Evolutionary conservation across 306 rosid genomes (phyloP).

Genomic region (Prunus fruticosa): DNA sequence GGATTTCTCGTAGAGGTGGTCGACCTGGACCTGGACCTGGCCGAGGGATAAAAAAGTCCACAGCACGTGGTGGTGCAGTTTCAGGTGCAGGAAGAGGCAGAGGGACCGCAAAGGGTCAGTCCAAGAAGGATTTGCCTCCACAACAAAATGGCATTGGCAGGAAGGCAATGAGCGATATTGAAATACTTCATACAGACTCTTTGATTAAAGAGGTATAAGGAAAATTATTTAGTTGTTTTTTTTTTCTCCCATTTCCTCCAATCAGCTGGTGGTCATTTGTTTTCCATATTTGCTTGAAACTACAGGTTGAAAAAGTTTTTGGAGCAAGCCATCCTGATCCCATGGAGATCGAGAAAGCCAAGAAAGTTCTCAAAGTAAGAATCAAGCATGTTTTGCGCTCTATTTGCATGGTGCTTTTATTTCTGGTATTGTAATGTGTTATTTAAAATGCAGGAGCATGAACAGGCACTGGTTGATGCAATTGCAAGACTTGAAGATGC

Average conservation of each 20-base stretch:
- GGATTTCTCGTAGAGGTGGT: constrained; percentile 46
- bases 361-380: constrained; percentile 72
- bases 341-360: constrained; percentile 69
- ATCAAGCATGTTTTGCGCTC: constrained; percentile 9
- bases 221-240: background rate
- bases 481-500: constrained; percentile 80
- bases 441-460: constrained; percentile 68
- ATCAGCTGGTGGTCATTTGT: constrained; percentile 1
- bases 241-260: background rate
- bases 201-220: constrained; percentile 73
- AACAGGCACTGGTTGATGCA: constrained; percentile 75
- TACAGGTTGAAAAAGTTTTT: constrained; percentile 80
- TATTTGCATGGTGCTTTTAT: background rate
- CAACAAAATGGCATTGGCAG: constrained; percentile 64
- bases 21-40: constrained; percentile 61
- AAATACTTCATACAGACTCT: constrained; percentile 74
- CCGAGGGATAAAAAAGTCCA: constrained; percentile 62
- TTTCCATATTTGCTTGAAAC: constrained; percentile 20
- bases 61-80: constrained; percentile 58
- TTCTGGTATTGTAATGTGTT: constrained; percentile 19
- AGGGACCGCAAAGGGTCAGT: constrained; percentile 55
- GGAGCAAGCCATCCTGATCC: constrained; percentile 60
- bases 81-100: constrained; percentile 75
- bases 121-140: constrained; percentile 51
- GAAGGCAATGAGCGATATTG: constrained; percentile 58